Evolutionary conservation across 2,329 filamentous ascomycete species (phyloP).

Genomic region (Beauveria brongniartii): DNA sequence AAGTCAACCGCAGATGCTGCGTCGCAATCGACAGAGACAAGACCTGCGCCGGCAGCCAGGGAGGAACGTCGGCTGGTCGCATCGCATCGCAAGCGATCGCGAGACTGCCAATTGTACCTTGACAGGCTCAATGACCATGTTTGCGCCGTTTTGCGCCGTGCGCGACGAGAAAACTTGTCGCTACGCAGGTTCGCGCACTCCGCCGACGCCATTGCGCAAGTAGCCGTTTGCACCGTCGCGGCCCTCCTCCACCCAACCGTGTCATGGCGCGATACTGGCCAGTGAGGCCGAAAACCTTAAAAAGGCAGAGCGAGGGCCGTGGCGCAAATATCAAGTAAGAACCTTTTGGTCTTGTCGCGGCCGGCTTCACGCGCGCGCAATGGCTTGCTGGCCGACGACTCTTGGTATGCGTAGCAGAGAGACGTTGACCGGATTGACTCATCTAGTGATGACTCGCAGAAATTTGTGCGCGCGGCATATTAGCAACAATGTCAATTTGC

Average conservation of each 20-base stretch:
- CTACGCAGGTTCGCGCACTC: background rate
- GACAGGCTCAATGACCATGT: background rate
- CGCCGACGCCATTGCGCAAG: background rate
- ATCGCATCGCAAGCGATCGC: conserved; percentile 1
- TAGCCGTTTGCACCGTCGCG: background rate
- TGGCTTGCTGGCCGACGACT: background rate
- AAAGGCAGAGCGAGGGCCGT: background rate
- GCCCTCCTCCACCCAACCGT: background rate
- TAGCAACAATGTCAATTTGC: background rate
- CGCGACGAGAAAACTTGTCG: background rate
- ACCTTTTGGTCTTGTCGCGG: background rate
- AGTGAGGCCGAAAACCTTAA: background rate
- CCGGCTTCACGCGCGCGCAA: background rate
- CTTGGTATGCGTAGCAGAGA: background rate
- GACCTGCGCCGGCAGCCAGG: background rate
- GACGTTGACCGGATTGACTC: background rate
- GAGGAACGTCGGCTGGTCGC: background rate
- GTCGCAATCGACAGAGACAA: background rate
- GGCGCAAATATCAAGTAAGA: background rate
- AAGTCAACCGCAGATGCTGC: background rate
- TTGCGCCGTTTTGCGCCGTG: background rate
- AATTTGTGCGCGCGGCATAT: background rate
- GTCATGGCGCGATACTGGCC: background rate
- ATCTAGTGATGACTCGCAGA: background rate
- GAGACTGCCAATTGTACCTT: background rate